Percentiles rank a stretch among this genome's conserved stretches.
These are phyloP conservation scores for Colletotrichum viniferum DNA, from an alignment of 2,329 filamentous ascomycete genomes.

Conservation along the genomic window DNA sequence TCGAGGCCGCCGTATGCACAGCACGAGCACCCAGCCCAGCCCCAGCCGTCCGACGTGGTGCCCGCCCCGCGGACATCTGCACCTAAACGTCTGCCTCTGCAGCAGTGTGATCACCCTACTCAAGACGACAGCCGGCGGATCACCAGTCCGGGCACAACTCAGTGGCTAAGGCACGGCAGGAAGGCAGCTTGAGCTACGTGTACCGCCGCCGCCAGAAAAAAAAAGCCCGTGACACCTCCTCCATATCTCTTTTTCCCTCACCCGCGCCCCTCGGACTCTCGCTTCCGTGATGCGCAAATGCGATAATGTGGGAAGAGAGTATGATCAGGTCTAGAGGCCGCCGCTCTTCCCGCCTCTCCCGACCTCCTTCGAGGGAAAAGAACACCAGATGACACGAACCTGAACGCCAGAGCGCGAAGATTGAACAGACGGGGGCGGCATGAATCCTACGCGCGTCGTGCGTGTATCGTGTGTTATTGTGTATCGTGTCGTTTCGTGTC, in stretches of 20 bases:
- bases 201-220: neutral
- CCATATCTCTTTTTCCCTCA: neutral
- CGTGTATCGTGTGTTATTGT: neutral
- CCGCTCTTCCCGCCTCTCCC: neutral
- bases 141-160: neutral
- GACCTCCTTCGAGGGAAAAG: neutral
- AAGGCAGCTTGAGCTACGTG: neutral
- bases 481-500: neutral
- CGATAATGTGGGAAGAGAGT: neutral
- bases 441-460: neutral
- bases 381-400: neutral
- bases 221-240: neutral
- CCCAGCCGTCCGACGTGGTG: neutral
- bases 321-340: neutral
- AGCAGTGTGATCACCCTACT: neutral
- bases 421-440: neutral
- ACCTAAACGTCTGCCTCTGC: neutral
- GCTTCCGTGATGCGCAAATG: neutral
- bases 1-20: neutral
- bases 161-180: neutral
- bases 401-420: neutral
- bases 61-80: neutral
- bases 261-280: neutral
- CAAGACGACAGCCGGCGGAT: neutral
- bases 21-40: neutral